Percentiles rank a stretch among this genome's conserved stretches.
Evolutionary conservation across 2,329 filamentous ascomycete species (phyloP).

Genomic region (Cylindrodendrum hubeiense): DNA sequence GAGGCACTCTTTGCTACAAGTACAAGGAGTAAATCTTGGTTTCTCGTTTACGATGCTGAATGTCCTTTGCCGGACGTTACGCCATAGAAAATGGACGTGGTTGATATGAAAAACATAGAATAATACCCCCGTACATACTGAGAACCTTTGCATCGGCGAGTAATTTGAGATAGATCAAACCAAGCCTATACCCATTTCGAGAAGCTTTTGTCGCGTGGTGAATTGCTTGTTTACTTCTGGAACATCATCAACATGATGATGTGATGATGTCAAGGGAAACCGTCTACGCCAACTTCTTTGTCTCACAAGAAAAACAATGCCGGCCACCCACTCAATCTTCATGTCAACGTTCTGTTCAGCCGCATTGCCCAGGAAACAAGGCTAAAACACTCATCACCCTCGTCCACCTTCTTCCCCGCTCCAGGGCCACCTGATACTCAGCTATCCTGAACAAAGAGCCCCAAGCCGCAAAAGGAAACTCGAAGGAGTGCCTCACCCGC

Average conservation of each 20-base stretch:
- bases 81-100: not conserved
- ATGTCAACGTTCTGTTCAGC: not conserved
- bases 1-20: slow-evolving; percentile 24
- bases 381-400: not conserved
- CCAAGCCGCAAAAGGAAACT: not conserved
- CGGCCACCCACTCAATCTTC: no score
- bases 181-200: not conserved
- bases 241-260: no score
- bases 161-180: not conserved
- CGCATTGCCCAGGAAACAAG: not conserved
- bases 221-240: no score
- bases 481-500: not conserved
- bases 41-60: not conserved
- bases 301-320: not conserved
- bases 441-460: not conserved
- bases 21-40: slow-evolving; percentile 3
- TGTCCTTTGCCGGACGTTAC: not conserved
- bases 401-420: not conserved
- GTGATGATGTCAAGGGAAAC: not conserved
- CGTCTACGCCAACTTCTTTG: not conserved
- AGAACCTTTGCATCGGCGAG: not conserved
- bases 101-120: not conserved
- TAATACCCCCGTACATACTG: not conserved
- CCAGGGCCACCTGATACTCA: not conserved
- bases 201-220: not conserved